Conservation (phyloP, 75 land plant genomes). For the Selaginella tamariscina region DNA sequence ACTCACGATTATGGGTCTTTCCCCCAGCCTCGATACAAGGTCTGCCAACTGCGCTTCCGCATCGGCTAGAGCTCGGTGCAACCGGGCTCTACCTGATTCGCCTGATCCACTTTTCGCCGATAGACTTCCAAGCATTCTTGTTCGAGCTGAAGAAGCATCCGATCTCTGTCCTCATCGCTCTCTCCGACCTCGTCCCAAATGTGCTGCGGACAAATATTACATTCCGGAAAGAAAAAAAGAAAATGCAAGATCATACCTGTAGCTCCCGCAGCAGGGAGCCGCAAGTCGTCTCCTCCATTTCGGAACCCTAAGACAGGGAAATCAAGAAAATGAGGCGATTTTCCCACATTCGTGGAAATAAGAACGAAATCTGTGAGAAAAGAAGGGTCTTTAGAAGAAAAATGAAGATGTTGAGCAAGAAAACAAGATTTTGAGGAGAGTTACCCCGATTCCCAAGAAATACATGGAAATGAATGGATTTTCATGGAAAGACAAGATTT, state of each 20-base stretch:
- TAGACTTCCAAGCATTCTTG: conserved; percentile 77
- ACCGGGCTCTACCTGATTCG: conserved; percentile 49
- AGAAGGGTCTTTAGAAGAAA: no score
- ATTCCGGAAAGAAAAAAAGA: not conserved
- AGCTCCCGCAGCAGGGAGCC: conserved; percentile 70
- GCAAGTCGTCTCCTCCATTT: conserved; percentile 53
- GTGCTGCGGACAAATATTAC: conserved; percentile 32
- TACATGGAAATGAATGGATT: no score
- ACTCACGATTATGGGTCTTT: conserved; percentile 29
- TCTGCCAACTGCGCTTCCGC: conserved; percentile 48
- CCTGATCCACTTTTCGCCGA: conserved; percentile 61
- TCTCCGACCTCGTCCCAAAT: conserved; percentile 95
- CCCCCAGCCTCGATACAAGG: conserved; percentile 61
- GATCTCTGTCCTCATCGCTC: conserved; percentile 53
- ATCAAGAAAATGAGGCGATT: no score
- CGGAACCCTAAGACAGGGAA: no score
- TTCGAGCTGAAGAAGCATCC: conserved; percentile 64
- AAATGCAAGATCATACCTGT: conserved; percentile 37
- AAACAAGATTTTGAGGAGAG: no score
- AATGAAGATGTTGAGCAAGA: no score
- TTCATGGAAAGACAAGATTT: no score
- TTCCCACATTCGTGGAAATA: no score
- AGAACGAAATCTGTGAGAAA: no score
- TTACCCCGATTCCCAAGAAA: no score
- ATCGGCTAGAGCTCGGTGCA: conserved; percentile 46